Evolutionary conservation across 768 basidiomycete species (phyloP).

Genomic region (Mrakia hoshinonis): DNA sequence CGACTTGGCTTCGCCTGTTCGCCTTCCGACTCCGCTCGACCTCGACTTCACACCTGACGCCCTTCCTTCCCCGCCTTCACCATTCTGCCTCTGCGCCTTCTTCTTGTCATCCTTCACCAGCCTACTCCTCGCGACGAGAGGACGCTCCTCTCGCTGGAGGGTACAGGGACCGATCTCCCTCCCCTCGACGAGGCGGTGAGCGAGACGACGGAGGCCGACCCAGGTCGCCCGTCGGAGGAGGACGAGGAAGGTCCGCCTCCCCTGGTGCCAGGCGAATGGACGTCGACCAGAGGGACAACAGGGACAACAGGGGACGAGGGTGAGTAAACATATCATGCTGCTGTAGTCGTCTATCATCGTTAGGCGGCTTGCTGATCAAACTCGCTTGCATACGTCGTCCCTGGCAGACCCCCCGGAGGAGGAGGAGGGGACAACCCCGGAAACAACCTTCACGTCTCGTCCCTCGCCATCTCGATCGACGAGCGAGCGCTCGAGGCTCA

Average conservation of each 20-base stretch:
- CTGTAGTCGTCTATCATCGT: background rate
- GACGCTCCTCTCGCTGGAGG: constrained; percentile 6
- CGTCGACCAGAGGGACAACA: constrained; percentile 1
- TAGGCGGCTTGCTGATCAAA: background rate
- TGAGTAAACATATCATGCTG: background rate
- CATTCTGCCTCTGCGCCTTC: background rate
- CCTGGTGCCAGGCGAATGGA: constrained; percentile 21
- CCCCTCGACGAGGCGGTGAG: constrained; percentile 22
- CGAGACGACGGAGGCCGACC: constrained; percentile 15
- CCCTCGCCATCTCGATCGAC: constrained; percentile 56
- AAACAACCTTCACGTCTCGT: constrained; percentile 59
- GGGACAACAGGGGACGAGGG: constrained; percentile 4
- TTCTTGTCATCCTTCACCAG: constrained; percentile 3
- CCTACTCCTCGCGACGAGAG: constrained; percentile 22
- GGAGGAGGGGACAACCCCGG: constrained; percentile 51
- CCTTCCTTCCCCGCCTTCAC: background rate
- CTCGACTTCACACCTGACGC: background rate
- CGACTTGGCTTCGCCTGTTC: background rate
- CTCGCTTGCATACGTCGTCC: background rate
- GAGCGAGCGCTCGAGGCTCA: constrained; percentile 78
- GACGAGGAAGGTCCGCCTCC: constrained; percentile 6
- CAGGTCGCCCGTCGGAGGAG: background rate
- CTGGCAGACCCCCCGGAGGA: constrained; percentile 28
- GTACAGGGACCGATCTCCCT: constrained; percentile 22
- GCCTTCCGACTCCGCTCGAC: background rate